Conservation (phyloP, 768 basidiomycete genomes). For the Dioszegia hungarica region DNA sequence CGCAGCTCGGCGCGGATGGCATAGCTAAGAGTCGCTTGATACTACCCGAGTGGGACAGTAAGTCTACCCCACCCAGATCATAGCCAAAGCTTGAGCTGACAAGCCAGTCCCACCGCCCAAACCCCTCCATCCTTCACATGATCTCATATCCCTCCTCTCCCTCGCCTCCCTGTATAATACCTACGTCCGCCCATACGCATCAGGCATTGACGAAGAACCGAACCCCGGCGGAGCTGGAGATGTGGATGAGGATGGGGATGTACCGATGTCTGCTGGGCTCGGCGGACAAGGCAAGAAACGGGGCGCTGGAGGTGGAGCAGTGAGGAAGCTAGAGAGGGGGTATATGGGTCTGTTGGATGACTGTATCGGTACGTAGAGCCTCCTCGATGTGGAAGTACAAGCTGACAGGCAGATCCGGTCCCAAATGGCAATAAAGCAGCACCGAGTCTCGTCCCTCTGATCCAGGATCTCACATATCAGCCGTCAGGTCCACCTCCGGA, state of each 20-base stretch:
- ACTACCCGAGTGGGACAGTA: constrained; percentile 34
- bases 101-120: constrained; percentile 19
- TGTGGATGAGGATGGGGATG: background rate
- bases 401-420: constrained; percentile 16
- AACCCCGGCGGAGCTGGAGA: background rate
- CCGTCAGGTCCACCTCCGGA: constrained; percentile 9
- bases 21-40: constrained; percentile 10
- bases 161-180: constrained; percentile 33
- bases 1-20: background rate
- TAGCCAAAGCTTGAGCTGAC: background rate
- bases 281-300: constrained; percentile 1
- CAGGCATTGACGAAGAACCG: constrained; percentile 7
- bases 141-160: constrained; percentile 34
- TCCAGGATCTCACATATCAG: constrained; percentile 17
- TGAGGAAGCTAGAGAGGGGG: constrained; percentile 32
- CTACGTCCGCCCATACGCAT: constrained; percentile 34
- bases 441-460: constrained; percentile 9
- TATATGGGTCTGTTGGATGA: constrained; percentile 35
- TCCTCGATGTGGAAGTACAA: background rate
- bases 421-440: constrained; percentile 11
- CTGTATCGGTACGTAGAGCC: constrained; percentile 26
- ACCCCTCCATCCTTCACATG: constrained; percentile 29
- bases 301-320: background rate
- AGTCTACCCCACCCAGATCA: background rate
- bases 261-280: background rate